Conservation (phyloP, 768 basidiomycete species). For the Tylopilus subfusipes region DNA sequence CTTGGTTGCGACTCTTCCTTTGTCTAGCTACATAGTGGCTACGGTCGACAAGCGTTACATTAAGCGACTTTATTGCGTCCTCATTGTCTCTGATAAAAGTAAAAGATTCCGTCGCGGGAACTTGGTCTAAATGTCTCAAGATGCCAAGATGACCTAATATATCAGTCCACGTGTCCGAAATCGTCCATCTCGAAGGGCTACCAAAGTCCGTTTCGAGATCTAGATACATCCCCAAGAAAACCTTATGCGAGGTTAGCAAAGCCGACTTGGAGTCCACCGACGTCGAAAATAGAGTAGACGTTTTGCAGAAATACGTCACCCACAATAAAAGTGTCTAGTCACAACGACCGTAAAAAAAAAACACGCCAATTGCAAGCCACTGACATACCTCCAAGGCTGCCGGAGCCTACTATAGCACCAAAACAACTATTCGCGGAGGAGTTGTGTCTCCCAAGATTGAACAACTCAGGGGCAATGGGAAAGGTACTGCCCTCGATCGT, state of each 20-base stretch:
- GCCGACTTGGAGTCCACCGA: conserved; percentile 38
- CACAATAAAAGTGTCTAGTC: conserved; percentile 32
- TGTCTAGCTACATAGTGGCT: no score
- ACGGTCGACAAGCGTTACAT: no score
- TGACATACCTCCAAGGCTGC: conserved; percentile 22
- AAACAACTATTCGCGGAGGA: conserved; percentile 13
- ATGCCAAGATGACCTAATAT: background rate
- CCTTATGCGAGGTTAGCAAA: conserved; percentile 35
- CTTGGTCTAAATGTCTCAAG: background rate
- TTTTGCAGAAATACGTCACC: conserved; percentile 43
- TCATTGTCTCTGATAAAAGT: background rate
- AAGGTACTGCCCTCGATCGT: conserved; percentile 33
- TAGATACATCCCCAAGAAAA: background rate
- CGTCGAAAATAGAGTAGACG: conserved; percentile 45
- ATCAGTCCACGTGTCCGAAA: background rate
- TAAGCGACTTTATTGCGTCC: background rate
- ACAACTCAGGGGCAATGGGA: conserved; percentile 26
- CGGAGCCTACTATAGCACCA: conserved; percentile 14
- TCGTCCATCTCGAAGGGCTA: background rate
- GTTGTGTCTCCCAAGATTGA: conserved; percentile 36
- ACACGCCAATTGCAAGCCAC: no score
- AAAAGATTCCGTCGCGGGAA: background rate
- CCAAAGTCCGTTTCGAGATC: background rate
- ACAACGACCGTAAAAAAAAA: background rate
- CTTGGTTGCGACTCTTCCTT: no score